phyloP scores from a whole-genome alignment of 1,139 yeast species.

The Taphrina deformans region DNA sequence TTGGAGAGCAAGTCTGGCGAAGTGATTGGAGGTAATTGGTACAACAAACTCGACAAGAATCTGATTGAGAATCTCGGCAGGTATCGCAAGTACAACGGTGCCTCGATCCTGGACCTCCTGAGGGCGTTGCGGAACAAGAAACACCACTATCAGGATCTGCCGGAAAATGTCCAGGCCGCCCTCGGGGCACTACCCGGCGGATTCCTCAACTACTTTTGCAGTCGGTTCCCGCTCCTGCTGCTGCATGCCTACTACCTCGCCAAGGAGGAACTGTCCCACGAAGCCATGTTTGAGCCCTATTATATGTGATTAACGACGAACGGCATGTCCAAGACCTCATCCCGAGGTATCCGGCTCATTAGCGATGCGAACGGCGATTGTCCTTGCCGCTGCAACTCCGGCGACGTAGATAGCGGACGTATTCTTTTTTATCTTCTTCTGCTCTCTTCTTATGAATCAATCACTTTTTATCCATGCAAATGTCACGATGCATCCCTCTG shows the following conservation, averaged over 20 bases:
- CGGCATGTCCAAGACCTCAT: not conserved
- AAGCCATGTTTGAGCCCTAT: constrained; percentile 23
- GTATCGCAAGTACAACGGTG: constrained; percentile 81
- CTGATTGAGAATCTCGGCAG: constrained; percentile 84
- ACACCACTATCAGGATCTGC: constrained; percentile 81
- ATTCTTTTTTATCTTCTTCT: no score
- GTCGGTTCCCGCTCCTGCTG: constrained; percentile 72
- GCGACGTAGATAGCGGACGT: no score
- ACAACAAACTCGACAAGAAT: constrained; percentile 61
- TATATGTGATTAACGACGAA: not conserved
- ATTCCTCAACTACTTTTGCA: constrained; percentile 71
- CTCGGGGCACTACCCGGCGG: constrained; percentile 86
- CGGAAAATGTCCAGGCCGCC: constrained; percentile 53
- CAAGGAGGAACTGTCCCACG: constrained; percentile 23
- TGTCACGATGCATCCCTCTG: no score
- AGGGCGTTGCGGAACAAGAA: constrained; percentile 83
- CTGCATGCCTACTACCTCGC: constrained; percentile 74
- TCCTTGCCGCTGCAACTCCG: no score
- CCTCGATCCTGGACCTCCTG: constrained; percentile 75
- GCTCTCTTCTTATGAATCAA: no score
- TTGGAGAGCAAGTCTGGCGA: constrained; percentile 59
- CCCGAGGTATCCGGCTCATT: not conserved
- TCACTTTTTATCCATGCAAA: not conserved
- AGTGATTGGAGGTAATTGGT: constrained; percentile 76
- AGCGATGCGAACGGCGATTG: not conserved